A percentile compares a stretch with the other conserved stretches of the same genome.
These are phyloP conservation scores for Annulohypoxylon truncatum DNA, from an alignment of 2,329 filamentous ascomycete genomes.

Conservation along the genomic window DNA sequence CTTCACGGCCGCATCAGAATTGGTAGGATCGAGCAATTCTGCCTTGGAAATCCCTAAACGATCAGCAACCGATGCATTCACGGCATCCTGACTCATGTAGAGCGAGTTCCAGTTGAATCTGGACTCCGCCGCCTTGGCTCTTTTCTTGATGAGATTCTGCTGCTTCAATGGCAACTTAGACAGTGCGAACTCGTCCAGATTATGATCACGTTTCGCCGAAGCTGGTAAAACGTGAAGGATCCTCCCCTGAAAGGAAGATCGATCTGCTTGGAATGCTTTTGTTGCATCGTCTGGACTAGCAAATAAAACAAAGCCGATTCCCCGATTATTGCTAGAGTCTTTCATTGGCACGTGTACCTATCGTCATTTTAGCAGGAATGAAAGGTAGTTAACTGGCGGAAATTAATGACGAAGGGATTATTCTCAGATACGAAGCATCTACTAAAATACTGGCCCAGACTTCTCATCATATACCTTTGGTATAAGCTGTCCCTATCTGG, in stretches of 20 bases:
- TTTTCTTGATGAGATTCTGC: conserved; percentile 89
- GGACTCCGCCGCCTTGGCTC: conserved; percentile 79
- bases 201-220: conserved; percentile 81
- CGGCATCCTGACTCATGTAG: conserved; percentile 98
- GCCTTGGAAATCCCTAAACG: conserved; percentile 91
- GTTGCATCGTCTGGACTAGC: conserved; percentile 77
- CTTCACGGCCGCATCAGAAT: conserved; percentile 92
- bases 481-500: conserved; percentile 99
- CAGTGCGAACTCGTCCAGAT: conserved; percentile 87
- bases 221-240: conserved; percentile 91
- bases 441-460: conserved; percentile 98
- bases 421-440: conserved; percentile 96
- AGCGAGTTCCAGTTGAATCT: conserved; percentile 99
- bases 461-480: conserved; percentile 87
- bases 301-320: conserved; percentile 90
- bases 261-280: conserved; percentile 84
- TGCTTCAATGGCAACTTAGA: conserved; percentile 95
- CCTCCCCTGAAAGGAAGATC: conserved; percentile 90
- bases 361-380: conserved; percentile 56
- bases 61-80: conserved; percentile 88
- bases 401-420: conserved; percentile 50
- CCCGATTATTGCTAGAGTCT: conserved; percentile 79
- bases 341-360: conserved; percentile 90
- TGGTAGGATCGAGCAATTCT: conserved; percentile 94
- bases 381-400: conserved; percentile 38